phyloP scores from a whole-genome alignment of 2,329 filamentous ascomycete species.

The Trichoderma guizhouense region DNA sequence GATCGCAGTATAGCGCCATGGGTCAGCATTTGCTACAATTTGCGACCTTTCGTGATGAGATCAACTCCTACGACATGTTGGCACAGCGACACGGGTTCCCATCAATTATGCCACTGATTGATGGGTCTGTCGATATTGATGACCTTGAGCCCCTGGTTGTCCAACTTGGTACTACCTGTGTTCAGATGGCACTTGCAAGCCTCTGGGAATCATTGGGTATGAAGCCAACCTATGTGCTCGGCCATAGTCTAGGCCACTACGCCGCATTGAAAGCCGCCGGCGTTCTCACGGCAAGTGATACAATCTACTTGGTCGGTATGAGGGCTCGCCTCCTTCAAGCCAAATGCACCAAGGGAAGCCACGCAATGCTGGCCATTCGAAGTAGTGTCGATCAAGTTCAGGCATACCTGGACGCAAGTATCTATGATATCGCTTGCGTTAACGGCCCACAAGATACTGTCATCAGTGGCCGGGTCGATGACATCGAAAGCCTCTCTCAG shows the following conservation, averaged over 20 bases:
- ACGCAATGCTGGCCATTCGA: constrained; percentile 55
- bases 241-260: constrained; percentile 47
- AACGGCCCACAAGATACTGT: constrained; percentile 75
- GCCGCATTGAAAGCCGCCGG: constrained; percentile 62
- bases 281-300: constrained; percentile 67
- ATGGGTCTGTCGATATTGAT: constrained; percentile 33
- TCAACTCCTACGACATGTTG: constrained; percentile 57
- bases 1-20: constrained; percentile 45
- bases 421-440: constrained; percentile 63
- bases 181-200: constrained; percentile 56
- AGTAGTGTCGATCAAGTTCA: constrained; percentile 35
- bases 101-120: constrained; percentile 48
- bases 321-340: constrained; percentile 62
- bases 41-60: constrained; percentile 47
- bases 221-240: constrained; percentile 53
- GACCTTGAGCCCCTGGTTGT: constrained; percentile 30
- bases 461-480: constrained; percentile 47
- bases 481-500: constrained; percentile 44
- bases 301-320: constrained; percentile 67
- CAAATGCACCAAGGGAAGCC: constrained; percentile 65
- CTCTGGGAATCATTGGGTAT: constrained; percentile 54
- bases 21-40: constrained; percentile 51
- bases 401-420: constrained; percentile 28
- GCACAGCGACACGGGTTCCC: constrained; percentile 52
- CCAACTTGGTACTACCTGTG: constrained; percentile 48